phyloP scores from a whole-genome alignment of 140 eudicot genomes.

The Flaveria floridana region DNA sequence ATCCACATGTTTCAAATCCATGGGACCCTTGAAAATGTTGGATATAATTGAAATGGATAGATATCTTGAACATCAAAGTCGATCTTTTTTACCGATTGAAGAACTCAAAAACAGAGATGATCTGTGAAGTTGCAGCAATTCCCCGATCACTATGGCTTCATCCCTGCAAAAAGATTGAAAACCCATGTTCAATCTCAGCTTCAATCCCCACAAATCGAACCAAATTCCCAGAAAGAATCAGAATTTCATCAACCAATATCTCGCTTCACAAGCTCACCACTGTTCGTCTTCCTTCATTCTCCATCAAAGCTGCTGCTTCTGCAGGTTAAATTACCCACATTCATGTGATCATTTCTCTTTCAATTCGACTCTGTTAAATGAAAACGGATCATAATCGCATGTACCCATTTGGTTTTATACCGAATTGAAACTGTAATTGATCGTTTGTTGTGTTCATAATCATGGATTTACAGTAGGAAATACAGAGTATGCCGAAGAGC shows the following conservation, averaged over 20 bases:
- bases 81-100: neutral
- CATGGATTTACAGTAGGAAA: constrained; percentile 35
- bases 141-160: constrained; percentile 29
- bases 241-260: constrained; percentile 10
- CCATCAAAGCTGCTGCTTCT: constrained; percentile 31
- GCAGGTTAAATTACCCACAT: constrained; percentile 14
- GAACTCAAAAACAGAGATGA: constrained; percentile 25
- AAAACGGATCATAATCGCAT: neutral
- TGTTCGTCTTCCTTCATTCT: constrained; percentile 10
- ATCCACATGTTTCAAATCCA: constrained; percentile 30
- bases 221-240: constrained; percentile 17
- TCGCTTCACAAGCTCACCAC: constrained; percentile 18
- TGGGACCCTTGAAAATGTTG: constrained; percentile 14
- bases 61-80: neutral
- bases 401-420: neutral
- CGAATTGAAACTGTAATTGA: no score
- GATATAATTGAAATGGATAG: constrained; percentile 19
- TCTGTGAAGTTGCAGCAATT: constrained; percentile 25
- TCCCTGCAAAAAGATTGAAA: constrained; percentile 20
- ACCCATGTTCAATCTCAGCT: neutral
- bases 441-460: neutral
- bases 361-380: neutral
- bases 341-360: neutral
- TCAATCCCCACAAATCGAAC: constrained; percentile 15
- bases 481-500: constrained; percentile 63